phyloP scores from a whole-genome alignment of 2,329 filamentous ascomycete genomes.

The Colletotrichum karsti region DNA sequence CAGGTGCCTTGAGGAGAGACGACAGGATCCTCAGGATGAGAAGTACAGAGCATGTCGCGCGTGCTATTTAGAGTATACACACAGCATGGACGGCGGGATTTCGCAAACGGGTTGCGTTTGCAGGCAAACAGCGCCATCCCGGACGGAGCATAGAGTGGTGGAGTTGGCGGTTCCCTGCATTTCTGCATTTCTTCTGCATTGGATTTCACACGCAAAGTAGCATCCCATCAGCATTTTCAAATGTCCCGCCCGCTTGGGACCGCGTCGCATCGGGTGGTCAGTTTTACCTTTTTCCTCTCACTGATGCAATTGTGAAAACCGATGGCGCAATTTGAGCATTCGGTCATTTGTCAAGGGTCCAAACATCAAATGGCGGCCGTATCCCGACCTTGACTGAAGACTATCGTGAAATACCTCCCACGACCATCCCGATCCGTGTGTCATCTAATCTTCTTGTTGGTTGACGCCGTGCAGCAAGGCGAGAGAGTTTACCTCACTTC shows the following conservation, averaged over 20 bases:
- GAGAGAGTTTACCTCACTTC: neutral
- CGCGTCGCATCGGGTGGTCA: neutral
- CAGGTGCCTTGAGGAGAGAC: slow-evolving; percentile 17
- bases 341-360: neutral
- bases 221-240: too few species aligned
- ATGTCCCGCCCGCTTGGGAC: neutral
- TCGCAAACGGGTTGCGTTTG: neutral
- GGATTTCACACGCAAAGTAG: too few species aligned
- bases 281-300: neutral
- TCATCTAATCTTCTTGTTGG: neutral
- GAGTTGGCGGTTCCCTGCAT: slow-evolving; percentile 11
- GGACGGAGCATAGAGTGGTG: neutral
- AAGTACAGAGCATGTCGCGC: neutral
- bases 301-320: slow-evolving; percentile 21
- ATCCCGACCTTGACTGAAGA: neutral
- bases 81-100: neutral
- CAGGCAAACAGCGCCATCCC: neutral
- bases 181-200: neutral
- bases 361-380: neutral
- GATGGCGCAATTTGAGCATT: slow-evolving; percentile 10
- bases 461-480: neutral
- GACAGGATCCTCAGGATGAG: neutral
- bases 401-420: neutral
- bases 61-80: too few species aligned
- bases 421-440: neutral